These are phyloP conservation scores for Septoria petroselini DNA, from an alignment of 2,329 filamentous ascomycete species.

Conservation along the genomic window DNA sequence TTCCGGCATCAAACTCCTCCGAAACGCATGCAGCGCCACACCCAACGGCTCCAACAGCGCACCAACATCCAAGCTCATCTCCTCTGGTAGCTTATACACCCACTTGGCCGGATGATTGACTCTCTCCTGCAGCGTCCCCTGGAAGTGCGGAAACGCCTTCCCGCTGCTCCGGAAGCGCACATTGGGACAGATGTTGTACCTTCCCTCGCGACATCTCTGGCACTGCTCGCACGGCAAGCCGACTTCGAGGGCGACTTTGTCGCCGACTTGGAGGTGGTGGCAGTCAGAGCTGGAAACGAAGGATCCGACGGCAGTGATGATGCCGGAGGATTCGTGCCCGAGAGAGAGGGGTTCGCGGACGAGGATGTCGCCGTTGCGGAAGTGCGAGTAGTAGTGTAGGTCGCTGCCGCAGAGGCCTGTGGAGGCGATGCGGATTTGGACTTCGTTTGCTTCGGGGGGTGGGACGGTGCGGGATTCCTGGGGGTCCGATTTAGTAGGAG, in stretches of 20 bases:
- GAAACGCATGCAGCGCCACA: constrained; percentile 59
- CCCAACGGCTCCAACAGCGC: constrained; percentile 60
- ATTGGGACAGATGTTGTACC: constrained; percentile 61
- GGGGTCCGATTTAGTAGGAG: neutral
- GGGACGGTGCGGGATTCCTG: constrained; percentile 54
- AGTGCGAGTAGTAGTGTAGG: constrained; percentile 82
- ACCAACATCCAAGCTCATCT: constrained; percentile 54
- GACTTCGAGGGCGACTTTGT: constrained; percentile 89
- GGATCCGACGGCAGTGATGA: constrained; percentile 68
- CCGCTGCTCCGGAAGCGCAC: constrained; percentile 60
- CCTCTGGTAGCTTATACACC: constrained; percentile 57
- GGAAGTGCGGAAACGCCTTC: constrained; percentile 59
- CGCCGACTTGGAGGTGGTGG: constrained; percentile 63
- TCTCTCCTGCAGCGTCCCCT: constrained; percentile 61
- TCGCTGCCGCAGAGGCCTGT: constrained; percentile 71
- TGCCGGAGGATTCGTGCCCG: constrained; percentile 74
- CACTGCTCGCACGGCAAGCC: constrained; percentile 75
- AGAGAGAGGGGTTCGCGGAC: constrained; percentile 79
- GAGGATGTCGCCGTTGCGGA: constrained; percentile 81
- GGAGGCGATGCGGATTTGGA: constrained; percentile 62
- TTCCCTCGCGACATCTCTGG: constrained; percentile 52
- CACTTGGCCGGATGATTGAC: constrained; percentile 61
- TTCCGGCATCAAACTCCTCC: constrained; percentile 50
- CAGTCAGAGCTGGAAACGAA: too few species aligned
- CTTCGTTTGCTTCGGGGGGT: constrained; percentile 52